Evolutionary conservation across 768 basidiomycete species (phyloP).

Genomic region (Boletus rubropictus): DNA sequence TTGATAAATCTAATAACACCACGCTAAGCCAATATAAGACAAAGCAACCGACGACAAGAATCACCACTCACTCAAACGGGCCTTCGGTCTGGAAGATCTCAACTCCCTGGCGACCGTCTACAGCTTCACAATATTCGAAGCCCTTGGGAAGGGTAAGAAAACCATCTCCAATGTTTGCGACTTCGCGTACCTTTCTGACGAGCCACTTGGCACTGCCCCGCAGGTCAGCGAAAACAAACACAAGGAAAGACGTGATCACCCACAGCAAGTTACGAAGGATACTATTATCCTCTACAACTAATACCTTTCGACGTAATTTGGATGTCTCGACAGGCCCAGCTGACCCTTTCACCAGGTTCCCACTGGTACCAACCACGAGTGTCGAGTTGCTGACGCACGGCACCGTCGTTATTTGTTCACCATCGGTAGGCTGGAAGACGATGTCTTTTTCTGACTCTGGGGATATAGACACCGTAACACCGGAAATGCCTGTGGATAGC

Average conservation of each 20-base stretch:
- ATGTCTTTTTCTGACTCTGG: conserved; percentile 30
- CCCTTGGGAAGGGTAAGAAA: conserved; percentile 37
- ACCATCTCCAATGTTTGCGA: not conserved
- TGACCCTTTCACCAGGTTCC: conserved; percentile 66
- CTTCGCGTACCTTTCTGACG: conserved; percentile 41
- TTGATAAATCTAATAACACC: conserved; percentile 83
- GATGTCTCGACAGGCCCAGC: conserved; percentile 44
- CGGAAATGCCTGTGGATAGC: conserved; percentile 6
- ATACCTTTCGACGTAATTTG: conserved; percentile 51
- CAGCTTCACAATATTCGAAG: conserved; percentile 71
- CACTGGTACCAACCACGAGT: conserved; percentile 52
- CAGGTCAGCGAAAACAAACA: conserved; percentile 7
- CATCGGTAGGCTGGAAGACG: conserved; percentile 12
- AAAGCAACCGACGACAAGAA: not conserved
- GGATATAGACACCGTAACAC: conserved; percentile 14
- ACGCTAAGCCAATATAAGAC: conserved; percentile 44
- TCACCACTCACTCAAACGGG: conserved; percentile 72
- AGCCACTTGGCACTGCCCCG: conserved; percentile 56
- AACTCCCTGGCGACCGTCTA: conserved; percentile 83
- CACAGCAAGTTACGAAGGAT: conserved; percentile 81
- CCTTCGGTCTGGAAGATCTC: conserved; percentile 63
- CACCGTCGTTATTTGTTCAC: conserved; percentile 7
- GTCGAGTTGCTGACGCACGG: conserved; percentile 34
- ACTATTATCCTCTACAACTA: conserved; percentile 88
- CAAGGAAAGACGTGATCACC: conserved; percentile 27